These are phyloP conservation scores for Sphagnum magellanicum DNA, from an alignment of 228 moss, liverwort and hornwort species.

Conservation along the genomic window DNA sequence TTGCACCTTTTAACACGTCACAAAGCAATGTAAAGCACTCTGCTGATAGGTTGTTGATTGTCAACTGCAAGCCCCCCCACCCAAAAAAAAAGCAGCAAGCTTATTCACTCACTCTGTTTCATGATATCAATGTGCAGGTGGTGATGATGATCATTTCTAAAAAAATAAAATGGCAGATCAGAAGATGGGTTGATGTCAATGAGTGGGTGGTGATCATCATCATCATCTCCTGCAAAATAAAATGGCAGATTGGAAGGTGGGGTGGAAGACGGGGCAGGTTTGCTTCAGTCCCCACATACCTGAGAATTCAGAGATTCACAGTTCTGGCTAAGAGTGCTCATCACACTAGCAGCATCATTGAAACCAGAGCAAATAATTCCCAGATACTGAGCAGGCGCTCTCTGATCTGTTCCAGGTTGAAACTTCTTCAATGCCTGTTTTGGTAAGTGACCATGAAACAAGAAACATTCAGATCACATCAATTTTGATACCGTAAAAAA, in stretches of 20 bases:
- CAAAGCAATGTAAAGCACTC: conserved; percentile 31
- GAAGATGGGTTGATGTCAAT: not conserved
- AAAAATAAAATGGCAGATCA: too few relatives aligned
- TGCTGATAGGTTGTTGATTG: conserved; percentile 12
- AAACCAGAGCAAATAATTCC: too few relatives aligned
- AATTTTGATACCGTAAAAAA: not conserved
- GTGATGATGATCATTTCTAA: not conserved
- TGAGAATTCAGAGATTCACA: too few relatives aligned
- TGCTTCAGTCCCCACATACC: too few relatives aligned
- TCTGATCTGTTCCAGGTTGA: too few relatives aligned
- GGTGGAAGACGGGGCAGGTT: too few relatives aligned
- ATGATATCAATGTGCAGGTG: not conserved
- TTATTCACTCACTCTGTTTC: too few relatives aligned
- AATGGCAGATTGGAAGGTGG: too few relatives aligned
- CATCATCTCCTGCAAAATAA: not conserved
- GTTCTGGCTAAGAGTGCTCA: too few relatives aligned
- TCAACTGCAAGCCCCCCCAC: not conserved
- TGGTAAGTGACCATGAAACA: not conserved
- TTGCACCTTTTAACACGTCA: conserved; percentile 32
- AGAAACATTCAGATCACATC: not conserved
- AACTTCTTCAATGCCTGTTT: not conserved
- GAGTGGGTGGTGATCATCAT: not conserved
- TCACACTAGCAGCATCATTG: too few relatives aligned
- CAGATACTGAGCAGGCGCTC: too few relatives aligned
- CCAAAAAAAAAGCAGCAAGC: not conserved